phyloP scores from a whole-genome alignment of 2,329 filamentous ascomycete genomes.

The Talaromyces sp. region DNA sequence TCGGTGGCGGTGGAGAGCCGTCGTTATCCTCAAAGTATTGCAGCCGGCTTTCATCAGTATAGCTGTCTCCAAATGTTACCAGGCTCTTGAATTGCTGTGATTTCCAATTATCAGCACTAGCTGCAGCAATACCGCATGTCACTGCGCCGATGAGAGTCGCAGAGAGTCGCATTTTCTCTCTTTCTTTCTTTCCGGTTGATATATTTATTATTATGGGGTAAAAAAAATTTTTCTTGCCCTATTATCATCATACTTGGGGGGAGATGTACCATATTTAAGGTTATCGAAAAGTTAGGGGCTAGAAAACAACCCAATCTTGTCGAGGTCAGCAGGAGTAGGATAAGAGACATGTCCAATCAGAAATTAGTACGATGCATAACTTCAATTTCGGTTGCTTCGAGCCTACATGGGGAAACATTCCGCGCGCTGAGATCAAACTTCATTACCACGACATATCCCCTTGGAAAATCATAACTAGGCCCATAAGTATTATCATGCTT shows the following conservation, averaged over 20 bases:
- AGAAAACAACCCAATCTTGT: not conserved
- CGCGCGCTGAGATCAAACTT: not conserved
- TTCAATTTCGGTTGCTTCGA: not conserved
- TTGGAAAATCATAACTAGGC: not conserved
- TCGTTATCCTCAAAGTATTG: constrained; percentile 58
- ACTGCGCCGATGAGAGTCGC: not conserved
- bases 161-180: not conserved
- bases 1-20: constrained; percentile 59
- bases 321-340: not conserved
- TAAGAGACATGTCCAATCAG: not conserved
- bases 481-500: not conserved
- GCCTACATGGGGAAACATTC: not conserved
- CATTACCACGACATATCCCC: too few species aligned
- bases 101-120: constrained; percentile 15
- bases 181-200: not conserved
- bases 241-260: not conserved
- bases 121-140: too few species aligned
- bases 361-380: not conserved
- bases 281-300: not conserved
- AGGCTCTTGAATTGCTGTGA: constrained; percentile 56
- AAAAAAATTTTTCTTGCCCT: too few species aligned
- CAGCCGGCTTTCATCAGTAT: constrained; percentile 67
- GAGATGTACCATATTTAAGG: not conserved
- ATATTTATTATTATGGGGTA: not conserved
- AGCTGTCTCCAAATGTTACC: constrained; percentile 71